Base-by-base conservation (phyloP, 2,329 filamentous ascomycete genomes). In the Pseudopyrenochaeta lycopersici region DNA sequence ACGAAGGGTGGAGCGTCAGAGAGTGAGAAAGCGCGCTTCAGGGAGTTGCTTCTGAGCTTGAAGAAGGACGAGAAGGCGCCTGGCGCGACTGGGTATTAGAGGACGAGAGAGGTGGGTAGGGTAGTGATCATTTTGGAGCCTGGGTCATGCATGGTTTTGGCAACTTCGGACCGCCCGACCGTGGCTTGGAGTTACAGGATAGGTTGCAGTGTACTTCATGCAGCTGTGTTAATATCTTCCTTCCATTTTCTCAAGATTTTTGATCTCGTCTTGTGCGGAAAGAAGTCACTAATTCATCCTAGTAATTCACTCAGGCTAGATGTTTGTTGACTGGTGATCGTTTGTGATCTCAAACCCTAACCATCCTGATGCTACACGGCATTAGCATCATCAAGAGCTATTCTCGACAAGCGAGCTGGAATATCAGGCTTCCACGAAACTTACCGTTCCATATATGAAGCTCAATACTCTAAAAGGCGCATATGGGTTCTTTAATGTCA, bases 11-110 rank as follows among this genome's bases (percentile, higher is more conserved):
- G 93, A 71, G 92, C 91, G 38, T 88, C 88, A 56, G 94, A 93
- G 40, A 96, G 91, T 56, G 93, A 94, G 68, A 99, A 99, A 85
- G 92, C 96, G 77, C 91, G 92, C 62, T 98, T 99, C 85, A 88
- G 95, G 64, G 94, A 98, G 79, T 73, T 98, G 72, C 81, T 99
- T 69, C 78, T 93, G 67, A 93, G 88, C 76, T 80, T 99, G 78
- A 89, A 89, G 80, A 97, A 97, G 82, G 95, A 99, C 67, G 90
- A 97, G 80, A 96, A 96, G 62, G 86, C 86, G n/a, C 86, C 85
- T 5, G 85, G 85, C 39, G 83, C 84, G 21, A 83, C 72, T 70
- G 85, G 74, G 4, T 74, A 74, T 46, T 74, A 67, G 59, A 44
- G 5, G 35, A 15, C 18, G 23, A 44, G 30, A 21, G 41, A 54